These are phyloP conservation scores for Hevea brasiliensis DNA, from an alignment of 345 rosid genomes.

Conservation along the genomic window DNA sequence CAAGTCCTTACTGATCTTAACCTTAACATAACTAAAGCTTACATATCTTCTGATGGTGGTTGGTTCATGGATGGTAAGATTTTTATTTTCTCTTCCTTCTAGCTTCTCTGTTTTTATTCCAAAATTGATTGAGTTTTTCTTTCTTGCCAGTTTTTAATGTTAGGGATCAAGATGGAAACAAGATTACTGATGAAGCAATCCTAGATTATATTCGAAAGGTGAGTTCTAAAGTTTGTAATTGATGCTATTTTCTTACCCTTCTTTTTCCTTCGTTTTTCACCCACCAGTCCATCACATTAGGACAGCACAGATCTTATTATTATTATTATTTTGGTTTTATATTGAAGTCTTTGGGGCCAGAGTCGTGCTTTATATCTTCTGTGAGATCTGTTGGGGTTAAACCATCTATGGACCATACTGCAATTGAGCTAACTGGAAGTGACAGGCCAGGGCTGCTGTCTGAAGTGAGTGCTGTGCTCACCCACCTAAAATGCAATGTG, in stretches of 20 bases:
- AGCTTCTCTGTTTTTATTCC: not conserved
- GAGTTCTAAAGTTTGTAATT: slow-evolving; percentile 22
- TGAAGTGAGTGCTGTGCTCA: slow-evolving; percentile 82
- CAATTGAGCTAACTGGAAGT: slow-evolving; percentile 79
- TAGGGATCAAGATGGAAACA: slow-evolving; percentile 83
- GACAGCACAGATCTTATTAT: slow-evolving; percentile 16
- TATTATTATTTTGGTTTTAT: slow-evolving; percentile 18
- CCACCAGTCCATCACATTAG: not conserved
- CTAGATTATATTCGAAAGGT: slow-evolving; percentile 80
- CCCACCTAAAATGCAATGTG: slow-evolving; percentile 79
- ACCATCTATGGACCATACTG: slow-evolving; percentile 65
- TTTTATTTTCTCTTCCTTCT: not conserved
- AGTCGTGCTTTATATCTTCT: slow-evolving; percentile 66
- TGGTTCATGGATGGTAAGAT: slow-evolving; percentile 98
- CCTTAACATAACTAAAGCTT: slow-evolving; percentile 77
- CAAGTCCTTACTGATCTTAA: slow-evolving; percentile 92
- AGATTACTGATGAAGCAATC: slow-evolving; percentile 68
- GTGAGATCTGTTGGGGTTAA: slow-evolving; percentile 70
- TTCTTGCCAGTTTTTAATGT: slow-evolving; percentile 74
- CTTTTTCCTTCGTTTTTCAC: not conserved
- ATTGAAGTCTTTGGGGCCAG: slow-evolving; percentile 74
- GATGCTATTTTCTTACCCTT: not conserved
- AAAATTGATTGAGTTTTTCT: slow-evolving; percentile 15
- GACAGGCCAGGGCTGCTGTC: slow-evolving; percentile 93
- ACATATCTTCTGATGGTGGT: slow-evolving; percentile 93